phyloP scores from a whole-genome alignment of 2,329 filamentous ascomycete genomes.

The Penicillium sp. region DNA sequence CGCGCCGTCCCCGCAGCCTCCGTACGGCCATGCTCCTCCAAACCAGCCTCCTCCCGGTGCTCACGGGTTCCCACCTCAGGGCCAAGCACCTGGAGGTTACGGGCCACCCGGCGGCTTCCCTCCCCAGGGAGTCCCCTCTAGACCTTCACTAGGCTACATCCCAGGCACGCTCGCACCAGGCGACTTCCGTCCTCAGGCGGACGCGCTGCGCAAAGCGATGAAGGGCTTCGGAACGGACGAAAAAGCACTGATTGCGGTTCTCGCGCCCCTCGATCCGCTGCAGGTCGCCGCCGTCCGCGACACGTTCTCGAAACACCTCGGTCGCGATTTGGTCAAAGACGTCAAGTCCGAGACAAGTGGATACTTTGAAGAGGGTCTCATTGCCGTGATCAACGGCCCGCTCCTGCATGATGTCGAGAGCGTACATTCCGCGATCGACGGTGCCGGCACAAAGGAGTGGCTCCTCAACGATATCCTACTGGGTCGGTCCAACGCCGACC shows the following conservation, averaged over 20 bases:
- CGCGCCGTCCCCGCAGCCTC: constrained; percentile 33
- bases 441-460: constrained; percentile 81
- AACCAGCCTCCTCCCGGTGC: constrained; percentile 42
- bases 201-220: constrained; percentile 78
- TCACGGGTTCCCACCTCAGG: constrained; percentile 38
- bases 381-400: constrained; percentile 77
- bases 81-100: constrained; percentile 24
- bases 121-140: constrained; percentile 54
- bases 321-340: constrained; percentile 72
- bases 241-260: constrained; percentile 68
- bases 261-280: constrained; percentile 74
- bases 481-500: constrained; percentile 80
- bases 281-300: constrained; percentile 70
- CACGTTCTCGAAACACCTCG: constrained; percentile 66
- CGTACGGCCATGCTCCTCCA: constrained; percentile 29
- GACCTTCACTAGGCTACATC: constrained; percentile 74
- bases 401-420: constrained; percentile 73
- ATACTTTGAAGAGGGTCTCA: constrained; percentile 72
- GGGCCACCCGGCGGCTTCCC: constrained; percentile 20
- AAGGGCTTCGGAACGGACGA: constrained; percentile 93
- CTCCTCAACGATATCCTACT: constrained; percentile 86
- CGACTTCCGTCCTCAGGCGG: constrained; percentile 69
- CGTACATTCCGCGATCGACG: constrained; percentile 71
- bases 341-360: constrained; percentile 75
- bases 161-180: constrained; percentile 67